Conservation (phyloP, 148 eudicot species). For the Rhododendron mucronatum region DNA sequence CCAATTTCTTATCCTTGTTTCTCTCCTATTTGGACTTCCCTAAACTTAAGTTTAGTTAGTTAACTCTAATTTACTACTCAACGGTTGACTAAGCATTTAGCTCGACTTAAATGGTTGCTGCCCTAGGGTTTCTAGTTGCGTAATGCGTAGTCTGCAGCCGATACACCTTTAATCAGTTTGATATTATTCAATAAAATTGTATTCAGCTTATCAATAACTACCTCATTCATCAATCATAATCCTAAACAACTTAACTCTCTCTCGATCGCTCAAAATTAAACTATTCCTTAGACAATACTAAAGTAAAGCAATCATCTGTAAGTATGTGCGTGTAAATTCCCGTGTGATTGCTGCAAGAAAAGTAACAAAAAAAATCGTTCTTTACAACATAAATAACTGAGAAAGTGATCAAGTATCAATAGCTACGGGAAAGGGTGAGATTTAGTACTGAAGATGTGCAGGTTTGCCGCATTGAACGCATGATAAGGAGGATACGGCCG, state of each 20-base stretch:
- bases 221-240: background rate
- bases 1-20: background rate
- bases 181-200: background rate
- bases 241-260: background rate
- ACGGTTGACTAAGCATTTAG: background rate
- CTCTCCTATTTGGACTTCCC: background rate
- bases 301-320: background rate
- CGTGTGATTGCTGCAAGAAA: background rate
- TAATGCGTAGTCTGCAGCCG: background rate
- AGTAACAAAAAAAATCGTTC: background rate
- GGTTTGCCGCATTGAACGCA: constrained; percentile 81
- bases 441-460: constrained; percentile 79
- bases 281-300: background rate
- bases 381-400: background rate
- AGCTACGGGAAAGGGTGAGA: background rate
- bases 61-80: background rate
- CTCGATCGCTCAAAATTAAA: background rate
- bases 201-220: background rate
- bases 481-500: constrained; percentile 30
- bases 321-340: background rate
- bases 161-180: background rate
- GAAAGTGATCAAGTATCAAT: background rate
- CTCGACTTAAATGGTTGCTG: background rate
- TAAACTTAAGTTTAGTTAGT: background rate
- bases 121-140: background rate